Base-by-base conservation (phyloP, 371 early-diverging fungal species). In the Chytridium lagenaria region DNA sequence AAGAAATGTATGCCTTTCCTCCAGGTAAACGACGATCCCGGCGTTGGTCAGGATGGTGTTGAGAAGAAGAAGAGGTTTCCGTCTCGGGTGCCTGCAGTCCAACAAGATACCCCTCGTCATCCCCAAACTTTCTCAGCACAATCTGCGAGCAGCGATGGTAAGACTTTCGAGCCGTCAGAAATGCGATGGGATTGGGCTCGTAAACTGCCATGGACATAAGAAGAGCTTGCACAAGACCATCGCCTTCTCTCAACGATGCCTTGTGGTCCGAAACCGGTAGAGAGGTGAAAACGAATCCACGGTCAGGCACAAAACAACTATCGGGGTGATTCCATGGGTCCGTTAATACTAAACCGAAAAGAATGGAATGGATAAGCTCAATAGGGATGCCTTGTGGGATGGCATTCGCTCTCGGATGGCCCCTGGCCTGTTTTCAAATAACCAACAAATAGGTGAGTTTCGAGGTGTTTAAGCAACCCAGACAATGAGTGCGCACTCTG, bases 291-390 rank as follows among this genome's bases (percentile, higher is more conserved):
- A 59, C 55, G 67, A 31, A 75, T 64, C 70, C 70, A 2, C 75
- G 51, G 15, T 69, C 65, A n/a, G 70, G 70, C 30, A 57, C 63
- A 50, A 55, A 75, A 12, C 40, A 12, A 16, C 57, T 30, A 59
- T 75, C 75, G 34, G 70, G 70, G 37, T 75, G 75, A 38, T 75
- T 75, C 75, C 75, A 75, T 55, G 76, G 61, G 40, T 76, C 76
- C 1, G 76, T 76, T 7, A 76, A 70, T 1, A 76, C 69, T 28
- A 76, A 67, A 0, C 72, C 71, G 61, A 76, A 76, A 30, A 76
- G 68, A 63, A 76, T 76, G 38, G 49, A 61, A 7, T 71, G 76
- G 2, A 71, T 67, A 22, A 76, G 71, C n/a, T 66, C 68, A 22
- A 71, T 63, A 23, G 71, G 71, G 36, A 76, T 55, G 26, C 68